Base-by-base conservation (phyloP, 2,329 filamentous ascomycete species). In the Aureobasidium sp. region DNA sequence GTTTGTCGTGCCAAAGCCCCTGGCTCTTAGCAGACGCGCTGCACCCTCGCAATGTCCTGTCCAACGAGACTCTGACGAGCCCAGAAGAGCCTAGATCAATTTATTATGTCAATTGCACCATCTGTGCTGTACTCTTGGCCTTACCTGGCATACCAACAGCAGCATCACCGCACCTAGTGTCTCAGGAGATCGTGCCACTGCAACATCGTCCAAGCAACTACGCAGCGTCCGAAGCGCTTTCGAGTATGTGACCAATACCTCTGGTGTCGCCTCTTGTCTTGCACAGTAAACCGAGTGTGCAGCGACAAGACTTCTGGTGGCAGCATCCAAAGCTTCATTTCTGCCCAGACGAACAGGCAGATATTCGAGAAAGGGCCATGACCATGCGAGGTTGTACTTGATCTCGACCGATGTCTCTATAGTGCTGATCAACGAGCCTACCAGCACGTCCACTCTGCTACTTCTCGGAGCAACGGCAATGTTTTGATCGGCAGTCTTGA, bases 301-400 rank as follows among this genome's bases (percentile, higher is more conserved):
- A 16, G 45, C 27, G 21, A 55, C 35, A 16, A 55, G 25, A 12
- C 45, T 38, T 30, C 42, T 47, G 14, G 53, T 32, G 12, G 53
- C 35, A 6, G 53, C 53, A 30, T 55, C 53, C 37, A 55, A 40
- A 4, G 53, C 53, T 32, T 37, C 25, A 37, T 51, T 55, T 30
- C 37, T 22, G 6, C 53, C 53, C 14, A 55, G 45, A 17, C 53
- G 32, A 21, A 19, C 14, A 16, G 53, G 53, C 11, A 55, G 24
- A 29, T 44, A 27, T 27, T 55, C 42, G 22, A 55, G 53, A 27
- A 55, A 49, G 14, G 42, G 42, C 6, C 29, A 39, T 14, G 49
- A 50, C 53, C 53, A 55, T 6, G 53, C 44, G 8, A 49, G 38
- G 21, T 50, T 37, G 16, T 24, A 55, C 6, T 35, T 39, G 17